phyloP scores from a whole-genome alignment of 2,329 filamentous ascomycete species.

The Plenodomus lindquistii region DNA sequence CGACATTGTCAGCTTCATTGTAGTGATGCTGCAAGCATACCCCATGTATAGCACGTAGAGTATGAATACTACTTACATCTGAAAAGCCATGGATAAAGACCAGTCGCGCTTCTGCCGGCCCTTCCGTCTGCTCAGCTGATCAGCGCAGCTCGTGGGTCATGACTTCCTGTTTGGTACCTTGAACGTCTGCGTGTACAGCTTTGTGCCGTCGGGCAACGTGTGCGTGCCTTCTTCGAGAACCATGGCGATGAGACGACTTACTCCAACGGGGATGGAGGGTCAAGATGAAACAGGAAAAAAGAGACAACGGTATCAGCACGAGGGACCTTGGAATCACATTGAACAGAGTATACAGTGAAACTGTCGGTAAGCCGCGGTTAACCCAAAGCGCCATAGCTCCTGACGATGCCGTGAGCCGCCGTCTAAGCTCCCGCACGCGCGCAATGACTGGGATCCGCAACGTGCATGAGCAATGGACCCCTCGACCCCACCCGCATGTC shows the following conservation, averaged over 20 bases:
- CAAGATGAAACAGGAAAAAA: background rate
- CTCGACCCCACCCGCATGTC: slow-evolving; percentile 21
- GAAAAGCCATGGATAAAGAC: slow-evolving; percentile 89
- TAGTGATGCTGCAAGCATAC: background rate
- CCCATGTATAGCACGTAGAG: background rate
- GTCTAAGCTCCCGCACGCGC: slow-evolving; percentile 16
- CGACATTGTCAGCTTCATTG: background rate
- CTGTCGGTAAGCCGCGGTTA: slow-evolving; percentile 8
- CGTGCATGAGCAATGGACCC: slow-evolving; percentile 17
- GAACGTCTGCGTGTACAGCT: slow-evolving; percentile 66
- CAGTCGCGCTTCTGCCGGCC: slow-evolving; percentile 67
- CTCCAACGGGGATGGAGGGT: no score
- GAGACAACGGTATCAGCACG: no score
- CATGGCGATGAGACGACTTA: slow-evolving; percentile 32
- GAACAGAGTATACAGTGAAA: no score
- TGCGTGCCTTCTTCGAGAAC: slow-evolving; percentile 57
- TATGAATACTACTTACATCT: slow-evolving; percentile 51
- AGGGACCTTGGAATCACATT: background rate
- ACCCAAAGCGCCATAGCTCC: slow-evolving; percentile 13
- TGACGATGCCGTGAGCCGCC: background rate
- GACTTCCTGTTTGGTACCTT: slow-evolving; percentile 46
- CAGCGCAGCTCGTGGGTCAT: background rate
- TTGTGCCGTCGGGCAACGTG: slow-evolving; percentile 55
- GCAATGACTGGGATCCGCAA: slow-evolving; percentile 8
- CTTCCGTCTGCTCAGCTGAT: slow-evolving; percentile 53